Evolutionary conservation across 352 stramenopile species (phyloP).

Genomic region (Pythium angustatum): DNA sequence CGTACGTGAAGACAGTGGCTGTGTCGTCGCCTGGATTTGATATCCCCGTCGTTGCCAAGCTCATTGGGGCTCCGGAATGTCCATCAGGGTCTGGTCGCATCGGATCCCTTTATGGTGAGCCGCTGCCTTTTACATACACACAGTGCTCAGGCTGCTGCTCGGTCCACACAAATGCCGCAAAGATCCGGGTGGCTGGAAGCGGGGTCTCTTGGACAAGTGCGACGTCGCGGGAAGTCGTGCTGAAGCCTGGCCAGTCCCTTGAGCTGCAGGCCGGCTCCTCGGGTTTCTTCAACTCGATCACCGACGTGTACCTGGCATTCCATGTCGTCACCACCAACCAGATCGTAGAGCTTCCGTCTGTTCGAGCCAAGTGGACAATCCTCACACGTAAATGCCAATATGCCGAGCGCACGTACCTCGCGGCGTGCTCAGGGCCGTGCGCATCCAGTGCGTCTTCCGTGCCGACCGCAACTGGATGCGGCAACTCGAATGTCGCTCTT

Average conservation of each 20-base stretch:
- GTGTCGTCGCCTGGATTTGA: slow-evolving; percentile 55
- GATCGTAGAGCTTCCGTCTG: slow-evolving; percentile 52
- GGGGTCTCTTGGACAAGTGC: slow-evolving; percentile 38
- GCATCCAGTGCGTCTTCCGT: slow-evolving; percentile 8
- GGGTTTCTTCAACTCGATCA: slow-evolving; percentile 54
- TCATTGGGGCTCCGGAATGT: slow-evolving; percentile 65
- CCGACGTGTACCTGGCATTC: slow-evolving; percentile 71
- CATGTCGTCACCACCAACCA: slow-evolving; percentile 72
- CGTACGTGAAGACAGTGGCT: slow-evolving; percentile 43
- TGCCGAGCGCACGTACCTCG: slow-evolving; percentile 43
- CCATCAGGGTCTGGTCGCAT: slow-evolving; percentile 52
- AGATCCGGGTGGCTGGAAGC: slow-evolving; percentile 44
- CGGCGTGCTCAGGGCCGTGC: slow-evolving; percentile 54
- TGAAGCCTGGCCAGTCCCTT: slow-evolving; percentile 47
- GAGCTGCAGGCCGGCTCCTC: slow-evolving; percentile 53
- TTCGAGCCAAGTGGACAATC: slow-evolving; percentile 58
- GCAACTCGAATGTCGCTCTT: slow-evolving; percentile 57
- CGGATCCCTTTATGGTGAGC: slow-evolving; percentile 52
- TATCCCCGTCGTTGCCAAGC: slow-evolving; percentile 60
- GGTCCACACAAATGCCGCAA: slow-evolving; percentile 49
- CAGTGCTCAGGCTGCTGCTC: slow-evolving; percentile 72
- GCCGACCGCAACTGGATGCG: slow-evolving; percentile 34
- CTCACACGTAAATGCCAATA: slow-evolving; percentile 62
- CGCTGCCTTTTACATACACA: slow-evolving; percentile 48
- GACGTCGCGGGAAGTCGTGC: slow-evolving; percentile 38